Evolutionary conservation across 2,329 filamentous ascomycete species (phyloP).

Genomic region (Cladophialophora carrionii): DNA sequence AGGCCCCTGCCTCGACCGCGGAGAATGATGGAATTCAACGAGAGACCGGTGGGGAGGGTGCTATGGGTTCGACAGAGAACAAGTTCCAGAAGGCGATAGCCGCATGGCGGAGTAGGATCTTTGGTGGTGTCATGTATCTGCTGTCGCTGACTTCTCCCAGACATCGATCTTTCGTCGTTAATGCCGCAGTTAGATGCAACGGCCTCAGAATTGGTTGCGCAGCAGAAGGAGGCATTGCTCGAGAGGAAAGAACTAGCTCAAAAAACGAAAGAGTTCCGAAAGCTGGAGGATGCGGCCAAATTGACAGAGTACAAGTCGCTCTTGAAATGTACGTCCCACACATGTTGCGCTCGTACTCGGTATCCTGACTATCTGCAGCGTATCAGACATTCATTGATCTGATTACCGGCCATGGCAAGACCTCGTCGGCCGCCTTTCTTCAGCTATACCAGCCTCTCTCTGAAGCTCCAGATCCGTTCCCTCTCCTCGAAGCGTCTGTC

Average conservation of each 20-base stretch:
- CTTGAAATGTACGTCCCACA: slow-evolving; percentile 67
- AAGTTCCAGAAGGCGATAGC: slow-evolving; percentile 97
- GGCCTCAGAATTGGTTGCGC: slow-evolving; percentile 90
- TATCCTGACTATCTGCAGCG: slow-evolving; percentile 55
- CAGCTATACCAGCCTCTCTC: slow-evolving; percentile 91
- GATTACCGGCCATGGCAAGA: slow-evolving; percentile 92
- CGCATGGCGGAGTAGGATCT: slow-evolving; percentile 82
- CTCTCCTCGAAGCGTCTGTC: slow-evolving; percentile 91
- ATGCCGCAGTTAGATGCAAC: slow-evolving; percentile 86
- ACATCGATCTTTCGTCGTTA: slow-evolving; percentile 81
- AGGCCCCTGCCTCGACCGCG: slow-evolving; percentile 44
- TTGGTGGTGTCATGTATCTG: slow-evolving; percentile 4
- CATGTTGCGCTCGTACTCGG: not conserved
- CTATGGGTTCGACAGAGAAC: slow-evolving; percentile 67
- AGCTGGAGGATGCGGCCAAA: slow-evolving; percentile 86
- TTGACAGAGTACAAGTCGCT: slow-evolving; percentile 85
- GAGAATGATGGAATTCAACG: slow-evolving; percentile 40
- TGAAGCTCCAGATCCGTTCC: slow-evolving; percentile 95
- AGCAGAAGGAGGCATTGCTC: slow-evolving; percentile 92
- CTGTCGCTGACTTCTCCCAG: slow-evolving; percentile 52
- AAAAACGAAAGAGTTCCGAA: slow-evolving; percentile 97
- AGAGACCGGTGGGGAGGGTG: slow-evolving; percentile 39
- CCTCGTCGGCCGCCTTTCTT: slow-evolving; percentile 88
- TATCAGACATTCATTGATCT: slow-evolving; percentile 98
- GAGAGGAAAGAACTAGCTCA: slow-evolving; percentile 97